Base-by-base conservation (phyloP, 2,329 filamentous ascomycete species). In the Colletotrichum agaves region DNA sequence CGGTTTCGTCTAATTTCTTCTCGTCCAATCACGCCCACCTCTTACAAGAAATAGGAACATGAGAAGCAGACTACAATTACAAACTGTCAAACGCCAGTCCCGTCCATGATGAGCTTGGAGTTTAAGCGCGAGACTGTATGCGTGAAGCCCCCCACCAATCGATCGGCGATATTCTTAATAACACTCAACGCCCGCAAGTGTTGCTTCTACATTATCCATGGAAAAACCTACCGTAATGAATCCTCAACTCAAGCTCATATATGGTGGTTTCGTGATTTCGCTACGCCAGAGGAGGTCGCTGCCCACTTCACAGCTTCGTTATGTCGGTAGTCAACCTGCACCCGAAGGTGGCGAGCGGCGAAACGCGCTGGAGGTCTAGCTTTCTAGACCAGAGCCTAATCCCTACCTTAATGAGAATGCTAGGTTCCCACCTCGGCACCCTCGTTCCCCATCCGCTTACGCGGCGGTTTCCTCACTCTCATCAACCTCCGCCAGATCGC, bases 401-500 rank as follows among this genome's bases (percentile, higher is more conserved):
- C 31, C 55, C n/a, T 4, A 47, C 31, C 55, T 19, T 4, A 47
- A 47, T 49, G n/a, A 4, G 15, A 52, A 68, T 41, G 53, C 41
- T 41, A 21, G 17, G 15, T 12, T 13, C 23, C 35, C 21, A 19
- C 46, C 23, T 27, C 27, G 27, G 27, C n/a, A 44, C 31, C 21
- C 47, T 31, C 27, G 21, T n/a, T 50, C 21, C 3, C 11, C 23
- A 23, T 10, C 21, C 43, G 11, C 19, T 50, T 63, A 68, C 39
- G 57, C 63, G n/a, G 53, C 61, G 12, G 60, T 59, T 31, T 77
- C 62, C 33, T 77, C 77, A 43, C 75, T 79, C 74, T 88, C 86
- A 62, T 86, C 85, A 56, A 82, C 84, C 66, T 85, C 85, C 5
- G 79, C 78, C 13, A 88, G 76, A 49, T 84, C 82, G 35, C 84